Evolutionary conservation across 2,329 filamentous ascomycete genomes (phyloP).

Genomic region (Drechslerella coelobrocha): DNA sequence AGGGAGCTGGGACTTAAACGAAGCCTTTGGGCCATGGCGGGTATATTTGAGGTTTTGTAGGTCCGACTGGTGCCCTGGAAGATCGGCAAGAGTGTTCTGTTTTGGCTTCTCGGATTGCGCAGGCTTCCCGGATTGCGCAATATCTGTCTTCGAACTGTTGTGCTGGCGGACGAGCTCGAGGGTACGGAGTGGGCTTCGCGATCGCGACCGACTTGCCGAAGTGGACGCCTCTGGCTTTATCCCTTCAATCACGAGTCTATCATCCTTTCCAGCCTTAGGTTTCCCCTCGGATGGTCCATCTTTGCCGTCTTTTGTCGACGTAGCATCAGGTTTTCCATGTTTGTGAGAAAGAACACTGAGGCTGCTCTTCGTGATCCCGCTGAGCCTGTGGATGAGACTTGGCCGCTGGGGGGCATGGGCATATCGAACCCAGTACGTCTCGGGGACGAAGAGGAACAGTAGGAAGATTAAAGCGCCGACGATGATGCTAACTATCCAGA

Average conservation of each 20-base stretch:
- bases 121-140: too few species aligned
- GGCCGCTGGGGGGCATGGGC: constrained; percentile 63
- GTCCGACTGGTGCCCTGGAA: constrained; percentile 10
- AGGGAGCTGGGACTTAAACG: constrained; percentile 75
- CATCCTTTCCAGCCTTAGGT: not conserved
- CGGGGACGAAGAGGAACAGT: constrained; percentile 88
- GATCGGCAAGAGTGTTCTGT: constrained; percentile 11
- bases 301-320: not conserved
- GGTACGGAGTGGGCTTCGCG: too few species aligned
- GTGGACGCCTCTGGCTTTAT: not conserved
- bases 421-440: constrained; percentile 93
- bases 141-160: not conserved
- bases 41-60: constrained; percentile 30
- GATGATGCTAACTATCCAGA: constrained; percentile 84
- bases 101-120: constrained; percentile 3
- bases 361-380: constrained; percentile 17
- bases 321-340: constrained; percentile 11
- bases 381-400: constrained; percentile 51
- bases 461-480: constrained; percentile 73
- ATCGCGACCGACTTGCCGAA: not conserved
- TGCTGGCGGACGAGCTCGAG: too few species aligned
- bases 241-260: not conserved
- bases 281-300: not conserved
- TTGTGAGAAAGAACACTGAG: constrained; percentile 15
- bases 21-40: constrained; percentile 70